Conservation (phyloP, 2,329 filamentous ascomycete species). For the Paraphoma sp. region DNA sequence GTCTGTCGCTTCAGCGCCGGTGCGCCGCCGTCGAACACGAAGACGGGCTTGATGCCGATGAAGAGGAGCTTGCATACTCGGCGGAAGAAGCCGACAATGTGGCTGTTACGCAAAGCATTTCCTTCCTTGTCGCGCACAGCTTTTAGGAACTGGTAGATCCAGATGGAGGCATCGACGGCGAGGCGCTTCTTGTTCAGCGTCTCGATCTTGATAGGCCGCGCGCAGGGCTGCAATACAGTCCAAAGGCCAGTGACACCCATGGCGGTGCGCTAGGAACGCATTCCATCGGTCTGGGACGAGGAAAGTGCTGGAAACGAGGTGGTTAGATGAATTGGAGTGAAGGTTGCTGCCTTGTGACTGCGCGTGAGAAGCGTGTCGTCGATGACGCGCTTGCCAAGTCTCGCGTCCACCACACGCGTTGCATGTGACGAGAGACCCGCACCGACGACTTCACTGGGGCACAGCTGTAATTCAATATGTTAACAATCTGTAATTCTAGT, state of each 20-base stretch:
- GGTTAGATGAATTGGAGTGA: neutral
- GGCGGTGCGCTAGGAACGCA: conserved; percentile 11
- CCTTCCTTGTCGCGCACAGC: conserved; percentile 98
- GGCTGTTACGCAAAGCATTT: conserved; percentile 92
- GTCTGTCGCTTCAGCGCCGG: conserved; percentile 91
- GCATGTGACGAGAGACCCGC: no score
- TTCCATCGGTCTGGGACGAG: conserved; percentile 19
- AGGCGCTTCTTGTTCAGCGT: conserved; percentile 96
- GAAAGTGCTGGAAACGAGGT: neutral
- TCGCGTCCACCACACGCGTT: neutral
- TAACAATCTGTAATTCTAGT: no score
- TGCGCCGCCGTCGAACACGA: conserved; percentile 96
- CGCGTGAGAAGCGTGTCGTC: conserved; percentile 23
- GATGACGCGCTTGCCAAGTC: conserved; percentile 20
- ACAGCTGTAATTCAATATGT: no score
- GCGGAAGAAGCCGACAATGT: conserved; percentile 97
- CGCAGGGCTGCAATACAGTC: conserved; percentile 94
- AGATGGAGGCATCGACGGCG: conserved; percentile 97
- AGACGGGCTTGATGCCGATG: conserved; percentile 94
- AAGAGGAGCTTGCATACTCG: conserved; percentile 97
- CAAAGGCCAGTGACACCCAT: conserved; percentile 99
- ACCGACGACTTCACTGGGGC: no score
- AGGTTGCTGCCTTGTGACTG: conserved; percentile 23
- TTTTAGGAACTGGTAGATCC: conserved; percentile 99
- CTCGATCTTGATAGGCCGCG: conserved; percentile 93